These are phyloP conservation scores for Heimioporus retisporus DNA, from an alignment of 1,284 basidiomycete genomes.

Conservation along the genomic window DNA sequence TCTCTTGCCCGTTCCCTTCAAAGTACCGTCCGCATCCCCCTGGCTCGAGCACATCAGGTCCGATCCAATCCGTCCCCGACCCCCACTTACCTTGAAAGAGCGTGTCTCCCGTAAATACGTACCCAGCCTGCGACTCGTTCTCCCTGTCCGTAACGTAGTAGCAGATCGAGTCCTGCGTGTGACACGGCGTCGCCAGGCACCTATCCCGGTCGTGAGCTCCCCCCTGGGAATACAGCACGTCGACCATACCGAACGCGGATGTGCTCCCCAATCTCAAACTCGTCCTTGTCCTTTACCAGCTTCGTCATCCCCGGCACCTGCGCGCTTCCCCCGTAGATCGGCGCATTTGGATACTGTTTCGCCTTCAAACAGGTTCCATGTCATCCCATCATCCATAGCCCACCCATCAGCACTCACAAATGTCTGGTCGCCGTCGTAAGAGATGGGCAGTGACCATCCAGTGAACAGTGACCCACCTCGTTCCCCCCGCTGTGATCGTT, in stretches of 20 bases:
- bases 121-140: constrained; percentile 66
- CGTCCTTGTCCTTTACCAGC: constrained; percentile 82
- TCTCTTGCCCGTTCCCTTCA: constrained; percentile 90
- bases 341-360: constrained; percentile 68
- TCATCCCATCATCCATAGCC: too few species aligned
- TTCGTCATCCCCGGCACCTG: constrained; percentile 76
- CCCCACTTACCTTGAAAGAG: constrained; percentile 69
- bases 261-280: constrained; percentile 78
- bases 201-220: constrained; percentile 47
- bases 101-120: constrained; percentile 97
- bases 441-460: constrained; percentile 11
- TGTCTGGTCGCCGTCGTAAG: constrained; percentile 46
- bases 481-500: constrained; percentile 93
- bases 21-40: constrained; percentile 98
- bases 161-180: constrained; percentile 97
- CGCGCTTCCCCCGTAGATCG: constrained; percentile 89
- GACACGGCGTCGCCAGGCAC: constrained; percentile 93
- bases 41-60: constrained; percentile 93
- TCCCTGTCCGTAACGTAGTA: constrained; percentile 79
- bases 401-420: constrained; percentile 57
- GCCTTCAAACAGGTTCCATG: constrained; percentile 52
- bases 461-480: constrained; percentile 56
- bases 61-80: not conserved
- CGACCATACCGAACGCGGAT: constrained; percentile 73
- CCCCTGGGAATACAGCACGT: too few species aligned